A percentile compares a stretch with the other conserved stretches of the same genome.
Conservation (phyloP, 2,329 filamentous ascomycete genomes). For the Botrytis sinoallii region DNA sequence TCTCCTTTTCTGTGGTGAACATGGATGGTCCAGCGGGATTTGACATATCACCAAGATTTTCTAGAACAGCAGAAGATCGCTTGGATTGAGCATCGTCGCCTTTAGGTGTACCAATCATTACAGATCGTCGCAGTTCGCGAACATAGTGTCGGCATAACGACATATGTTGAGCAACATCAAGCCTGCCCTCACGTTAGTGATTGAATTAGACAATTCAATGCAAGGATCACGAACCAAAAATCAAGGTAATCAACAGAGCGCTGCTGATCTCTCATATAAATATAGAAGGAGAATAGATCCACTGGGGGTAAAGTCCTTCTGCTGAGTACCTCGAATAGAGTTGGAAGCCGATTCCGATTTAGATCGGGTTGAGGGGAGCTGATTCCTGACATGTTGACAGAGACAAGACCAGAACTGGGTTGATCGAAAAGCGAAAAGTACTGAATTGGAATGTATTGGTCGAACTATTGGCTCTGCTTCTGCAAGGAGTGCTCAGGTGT, state of each 20-base stretch:
- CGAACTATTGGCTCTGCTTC: not conserved
- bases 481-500: constrained; percentile 12
- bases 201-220: not conserved
- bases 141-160: constrained; percentile 96
- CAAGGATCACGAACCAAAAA: constrained; percentile 67
- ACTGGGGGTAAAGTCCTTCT: constrained; percentile 92
- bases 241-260: constrained; percentile 96
- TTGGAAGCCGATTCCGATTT: constrained; percentile 80
- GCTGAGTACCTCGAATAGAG: constrained; percentile 92
- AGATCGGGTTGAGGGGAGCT: constrained; percentile 57
- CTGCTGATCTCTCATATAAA: constrained; percentile 99
- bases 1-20: constrained; percentile 67
- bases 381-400: constrained; percentile 36
- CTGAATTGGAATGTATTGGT: not conserved
- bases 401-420: not conserved
- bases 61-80: constrained; percentile 77
- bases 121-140: constrained; percentile 86
- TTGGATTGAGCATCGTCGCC: constrained; percentile 74
- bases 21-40: constrained; percentile 58
- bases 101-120: constrained; percentile 90
- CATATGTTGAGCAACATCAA: constrained; percentile 99
- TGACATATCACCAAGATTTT: constrained; percentile 66
- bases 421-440: not conserved
- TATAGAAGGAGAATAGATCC: constrained; percentile 98
- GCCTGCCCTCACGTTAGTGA: constrained; percentile 54